Percentiles rank a stretch among this genome's conserved stretches.
Evolutionary conservation across 345 rosid genomes (phyloP).

Genomic region (Nasturtium officinale): DNA sequence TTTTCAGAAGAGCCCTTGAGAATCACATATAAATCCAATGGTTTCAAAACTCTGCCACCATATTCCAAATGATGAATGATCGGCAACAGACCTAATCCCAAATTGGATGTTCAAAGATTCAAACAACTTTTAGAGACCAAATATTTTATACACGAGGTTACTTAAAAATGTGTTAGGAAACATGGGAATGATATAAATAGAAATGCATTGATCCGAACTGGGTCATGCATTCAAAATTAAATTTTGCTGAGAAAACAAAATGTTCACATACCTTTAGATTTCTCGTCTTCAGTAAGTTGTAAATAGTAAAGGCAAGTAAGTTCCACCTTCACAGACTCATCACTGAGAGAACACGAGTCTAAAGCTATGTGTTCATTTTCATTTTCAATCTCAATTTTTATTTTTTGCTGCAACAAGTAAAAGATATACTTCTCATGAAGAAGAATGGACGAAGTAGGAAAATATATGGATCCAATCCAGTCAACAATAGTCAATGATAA

Average conservation of each 20-base stretch:
- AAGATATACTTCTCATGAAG: constrained; percentile 8
- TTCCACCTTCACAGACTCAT: constrained; percentile 73
- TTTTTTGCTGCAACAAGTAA: constrained; percentile 53
- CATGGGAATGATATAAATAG: background rate
- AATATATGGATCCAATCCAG: background rate
- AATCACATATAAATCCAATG: constrained; percentile 47
- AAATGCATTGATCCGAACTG: background rate
- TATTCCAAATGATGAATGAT: constrained; percentile 67
- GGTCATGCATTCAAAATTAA: constrained; percentile 19
- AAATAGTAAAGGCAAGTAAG: constrained; percentile 82
- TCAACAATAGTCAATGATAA: constrained; percentile 13
- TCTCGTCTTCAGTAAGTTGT: constrained; percentile 73
- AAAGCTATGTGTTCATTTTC: constrained; percentile 52
- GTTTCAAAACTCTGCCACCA: constrained; percentile 59
- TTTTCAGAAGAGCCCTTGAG: constrained; percentile 49
- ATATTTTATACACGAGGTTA: background rate
- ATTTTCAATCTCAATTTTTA: constrained; percentile 63
- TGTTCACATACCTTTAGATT: constrained; percentile 66
- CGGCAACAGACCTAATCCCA: constrained; percentile 75
- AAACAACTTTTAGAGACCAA: constrained; percentile 8
- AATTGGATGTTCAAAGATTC: constrained; percentile 29
- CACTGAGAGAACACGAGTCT: constrained; percentile 44
- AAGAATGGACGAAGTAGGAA: constrained; percentile 16
- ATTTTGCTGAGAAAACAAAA: constrained; percentile 13
- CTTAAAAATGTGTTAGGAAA: background rate